Evolutionary conservation across 352 stramenopile species (phyloP).

Genomic region (Phytophthora chlamydospora): DNA sequence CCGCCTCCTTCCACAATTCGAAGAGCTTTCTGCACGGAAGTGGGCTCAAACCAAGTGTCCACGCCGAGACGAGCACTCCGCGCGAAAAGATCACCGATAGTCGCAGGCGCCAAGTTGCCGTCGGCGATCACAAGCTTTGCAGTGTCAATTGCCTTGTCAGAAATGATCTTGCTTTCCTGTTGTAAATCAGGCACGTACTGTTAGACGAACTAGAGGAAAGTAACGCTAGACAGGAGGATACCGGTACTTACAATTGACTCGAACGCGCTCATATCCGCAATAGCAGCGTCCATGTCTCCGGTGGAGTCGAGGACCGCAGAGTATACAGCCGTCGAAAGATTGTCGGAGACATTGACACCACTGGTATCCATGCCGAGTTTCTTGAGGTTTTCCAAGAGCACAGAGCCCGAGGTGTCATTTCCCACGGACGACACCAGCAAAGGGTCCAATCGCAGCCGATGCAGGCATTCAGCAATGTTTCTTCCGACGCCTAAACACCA

Average conservation of each 20-base stretch:
- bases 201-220: conserved; percentile 3
- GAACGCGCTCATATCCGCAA: conserved; percentile 89
- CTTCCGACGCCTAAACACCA: conserved; percentile 84
- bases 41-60: conserved; percentile 84
- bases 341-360: conserved; percentile 55
- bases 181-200: not conserved
- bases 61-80: conserved; percentile 50
- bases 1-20: conserved; percentile 59
- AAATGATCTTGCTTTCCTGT: conserved; percentile 54
- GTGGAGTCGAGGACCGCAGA: conserved; percentile 75
- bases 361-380: conserved; percentile 64
- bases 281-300: conserved; percentile 84
- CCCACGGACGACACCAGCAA: conserved; percentile 87
- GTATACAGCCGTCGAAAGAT: conserved; percentile 83
- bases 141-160: conserved; percentile 52
- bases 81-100: conserved; percentile 53
- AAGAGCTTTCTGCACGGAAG: conserved; percentile 82
- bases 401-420: conserved; percentile 68
- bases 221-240: conserved; percentile 2
- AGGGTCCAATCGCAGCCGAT: conserved; percentile 65
- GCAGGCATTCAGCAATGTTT: conserved; percentile 92
- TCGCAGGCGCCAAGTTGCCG: conserved; percentile 67
- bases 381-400: conserved; percentile 76
- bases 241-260: conserved; percentile 72
- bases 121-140: conserved; percentile 74